Evolutionary conservation across 202 grass and related monocot species (phyloP).

Genomic region (Setaria viridis): DNA sequence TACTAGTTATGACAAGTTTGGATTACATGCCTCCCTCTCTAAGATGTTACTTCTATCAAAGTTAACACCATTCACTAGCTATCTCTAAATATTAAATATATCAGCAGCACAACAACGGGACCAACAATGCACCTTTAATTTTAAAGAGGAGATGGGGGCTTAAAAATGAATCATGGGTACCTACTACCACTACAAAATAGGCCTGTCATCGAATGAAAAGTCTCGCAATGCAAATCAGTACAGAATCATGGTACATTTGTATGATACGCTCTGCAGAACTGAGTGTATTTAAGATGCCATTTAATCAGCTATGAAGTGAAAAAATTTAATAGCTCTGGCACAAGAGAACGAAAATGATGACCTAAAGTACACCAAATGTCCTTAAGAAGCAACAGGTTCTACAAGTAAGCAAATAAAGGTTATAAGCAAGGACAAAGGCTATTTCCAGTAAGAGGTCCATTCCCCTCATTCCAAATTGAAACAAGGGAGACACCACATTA

Average conservation of each 20-base stretch:
- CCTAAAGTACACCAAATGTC: constrained; percentile 7
- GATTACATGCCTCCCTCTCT: not conserved
- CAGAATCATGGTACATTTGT: constrained; percentile 15
- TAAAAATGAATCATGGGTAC: not conserved
- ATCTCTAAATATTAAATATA: constrained; percentile 32
- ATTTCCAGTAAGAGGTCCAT: not conserved
- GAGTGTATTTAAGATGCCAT: not conserved
- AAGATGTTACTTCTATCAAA: constrained; percentile 36
- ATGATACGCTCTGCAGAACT: constrained; percentile 15
- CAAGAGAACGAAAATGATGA: not conserved
- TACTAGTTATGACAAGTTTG: constrained; percentile 29
- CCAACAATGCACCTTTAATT: not conserved
- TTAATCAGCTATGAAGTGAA: not conserved
- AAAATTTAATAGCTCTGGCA: not conserved
- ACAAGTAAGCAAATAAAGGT: not conserved
- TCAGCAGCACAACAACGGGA: not conserved
- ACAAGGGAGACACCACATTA: constrained; percentile 1
- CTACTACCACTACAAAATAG: not conserved
- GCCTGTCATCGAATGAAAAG: constrained; percentile 4
- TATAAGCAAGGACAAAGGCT: not conserved
- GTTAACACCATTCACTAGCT: not conserved
- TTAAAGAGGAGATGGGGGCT: not conserved
- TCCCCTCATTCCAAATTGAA: not conserved
- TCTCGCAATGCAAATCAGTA: constrained; percentile 13
- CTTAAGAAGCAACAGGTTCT: not conserved